These are phyloP conservation scores for Curvularia eragrostidis DNA, from an alignment of 2,329 filamentous ascomycete genomes.

Conservation along the genomic window DNA sequence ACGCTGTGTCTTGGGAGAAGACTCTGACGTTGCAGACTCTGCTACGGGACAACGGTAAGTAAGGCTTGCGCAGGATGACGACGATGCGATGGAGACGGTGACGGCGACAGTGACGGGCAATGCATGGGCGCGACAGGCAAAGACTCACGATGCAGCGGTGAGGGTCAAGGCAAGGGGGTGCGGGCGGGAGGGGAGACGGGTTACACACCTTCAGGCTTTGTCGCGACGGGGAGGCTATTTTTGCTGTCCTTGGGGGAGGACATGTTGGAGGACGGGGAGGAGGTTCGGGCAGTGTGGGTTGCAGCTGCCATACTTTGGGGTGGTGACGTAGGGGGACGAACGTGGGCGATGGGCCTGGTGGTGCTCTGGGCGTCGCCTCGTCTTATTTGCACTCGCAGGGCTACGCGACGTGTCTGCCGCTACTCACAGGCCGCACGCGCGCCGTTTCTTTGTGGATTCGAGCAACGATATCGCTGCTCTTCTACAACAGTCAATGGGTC, in stretches of 20 bases:
- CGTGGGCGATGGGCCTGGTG: slow-evolving; percentile 40
- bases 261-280: slow-evolving; percentile 48
- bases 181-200: background rate
- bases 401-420: slow-evolving; percentile 28
- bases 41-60: slow-evolving; percentile 28
- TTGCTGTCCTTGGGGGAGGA: slow-evolving; percentile 49
- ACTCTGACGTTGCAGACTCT: slow-evolving; percentile 39
- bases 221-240: slow-evolving; percentile 40
- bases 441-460: slow-evolving; percentile 6
- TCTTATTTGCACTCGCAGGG: slow-evolving; percentile 31
- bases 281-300: slow-evolving; percentile 44
- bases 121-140: slow-evolving; percentile 18
- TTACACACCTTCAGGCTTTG: slow-evolving; percentile 47
- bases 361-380: slow-evolving; percentile 26
- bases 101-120: slow-evolving; percentile 1
- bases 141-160: slow-evolving; percentile 1
- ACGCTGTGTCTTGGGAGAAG: slow-evolving; percentile 33
- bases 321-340: slow-evolving; percentile 47
- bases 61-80: slow-evolving; percentile 19
- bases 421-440: slow-evolving; percentile 21
- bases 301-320: slow-evolving; percentile 44
- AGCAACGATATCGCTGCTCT: background rate
- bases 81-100: slow-evolving; percentile 9
- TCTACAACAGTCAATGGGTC: slow-evolving; percentile 6
- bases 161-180: slow-evolving; percentile 7